Percentiles rank a stretch among this genome's conserved stretches.
phyloP scores from a whole-genome alignment of 805 yeast species.

The Wickerhamiella australiensis region DNA sequence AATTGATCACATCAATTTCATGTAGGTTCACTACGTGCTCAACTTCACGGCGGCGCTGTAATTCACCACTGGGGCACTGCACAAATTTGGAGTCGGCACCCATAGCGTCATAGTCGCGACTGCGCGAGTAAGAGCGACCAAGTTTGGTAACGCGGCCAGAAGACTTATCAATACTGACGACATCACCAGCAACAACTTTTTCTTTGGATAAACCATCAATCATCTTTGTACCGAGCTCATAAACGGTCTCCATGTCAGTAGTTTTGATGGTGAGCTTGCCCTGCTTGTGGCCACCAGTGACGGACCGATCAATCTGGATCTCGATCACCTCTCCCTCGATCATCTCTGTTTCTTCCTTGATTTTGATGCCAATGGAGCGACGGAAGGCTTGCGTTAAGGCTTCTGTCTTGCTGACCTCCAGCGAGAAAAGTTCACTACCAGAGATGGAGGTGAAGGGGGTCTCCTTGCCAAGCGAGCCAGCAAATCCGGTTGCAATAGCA shows the following conservation, averaged over 20 bases:
- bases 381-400: conserved; percentile 93
- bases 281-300: conserved; percentile 96
- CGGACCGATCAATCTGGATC: conserved; percentile 81
- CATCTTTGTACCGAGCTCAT: conserved; percentile 90
- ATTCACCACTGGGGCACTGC: conserved; percentile 97
- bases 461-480: conserved; percentile 42
- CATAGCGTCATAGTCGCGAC: conserved; percentile 97
- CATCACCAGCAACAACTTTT: conserved; percentile 94
- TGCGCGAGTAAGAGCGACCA: conserved; percentile 91
- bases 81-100: conserved; percentile 96
- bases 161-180: conserved; percentile 87
- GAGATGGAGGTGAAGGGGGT: conserved; percentile 95
- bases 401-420: conserved; percentile 90
- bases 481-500: conserved; percentile 85
- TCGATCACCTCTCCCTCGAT: conserved; percentile 99
- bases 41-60: conserved; percentile 88
- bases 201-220: conserved; percentile 89
- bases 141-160: conserved; percentile 87
- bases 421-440: conserved; percentile 84
- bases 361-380: conserved; percentile 87
- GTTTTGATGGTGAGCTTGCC: conserved; percentile 95
- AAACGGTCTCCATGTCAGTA: conserved; percentile 96
- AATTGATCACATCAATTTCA: conserved; percentile 94
- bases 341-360: conserved; percentile 92
- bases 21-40: conserved; percentile 97